phyloP scores from a whole-genome alignment of 2,329 filamentous ascomycete species.

The Curvularia verruculosa region DNA sequence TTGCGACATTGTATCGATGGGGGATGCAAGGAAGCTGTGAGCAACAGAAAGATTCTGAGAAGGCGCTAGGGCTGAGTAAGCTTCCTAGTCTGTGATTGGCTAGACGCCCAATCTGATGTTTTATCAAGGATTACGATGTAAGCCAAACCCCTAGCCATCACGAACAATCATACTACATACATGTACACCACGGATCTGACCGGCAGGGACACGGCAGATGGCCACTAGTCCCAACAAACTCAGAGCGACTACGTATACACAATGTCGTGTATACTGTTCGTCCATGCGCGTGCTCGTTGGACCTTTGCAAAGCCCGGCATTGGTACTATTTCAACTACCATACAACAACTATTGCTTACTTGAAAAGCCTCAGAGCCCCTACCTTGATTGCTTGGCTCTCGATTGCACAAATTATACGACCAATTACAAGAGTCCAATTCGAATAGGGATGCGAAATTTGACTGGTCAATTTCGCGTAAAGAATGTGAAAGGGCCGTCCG shows the following conservation, averaged over 20 bases:
- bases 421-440: background rate
- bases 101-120: background rate
- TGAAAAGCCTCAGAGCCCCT: background rate
- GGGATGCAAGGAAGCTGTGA: background rate
- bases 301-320: background rate
- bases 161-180: background rate
- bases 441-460: background rate
- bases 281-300: background rate
- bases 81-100: background rate
- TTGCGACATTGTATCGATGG: conserved; percentile 11
- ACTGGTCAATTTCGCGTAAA: background rate
- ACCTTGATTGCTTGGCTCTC: background rate
- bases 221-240: background rate
- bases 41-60: background rate
- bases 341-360: background rate
- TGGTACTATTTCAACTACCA: background rate
- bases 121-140: background rate
- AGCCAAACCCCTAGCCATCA: background rate
- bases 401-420: background rate
- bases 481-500: background rate
- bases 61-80: background rate
- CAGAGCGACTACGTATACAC: background rate
- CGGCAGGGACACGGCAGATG: background rate
- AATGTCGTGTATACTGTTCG: background rate
- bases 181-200: background rate